Evolutionary conservation across 2,329 filamentous ascomycete species (phyloP).

Genomic region (Aspergillus proliferans): DNA sequence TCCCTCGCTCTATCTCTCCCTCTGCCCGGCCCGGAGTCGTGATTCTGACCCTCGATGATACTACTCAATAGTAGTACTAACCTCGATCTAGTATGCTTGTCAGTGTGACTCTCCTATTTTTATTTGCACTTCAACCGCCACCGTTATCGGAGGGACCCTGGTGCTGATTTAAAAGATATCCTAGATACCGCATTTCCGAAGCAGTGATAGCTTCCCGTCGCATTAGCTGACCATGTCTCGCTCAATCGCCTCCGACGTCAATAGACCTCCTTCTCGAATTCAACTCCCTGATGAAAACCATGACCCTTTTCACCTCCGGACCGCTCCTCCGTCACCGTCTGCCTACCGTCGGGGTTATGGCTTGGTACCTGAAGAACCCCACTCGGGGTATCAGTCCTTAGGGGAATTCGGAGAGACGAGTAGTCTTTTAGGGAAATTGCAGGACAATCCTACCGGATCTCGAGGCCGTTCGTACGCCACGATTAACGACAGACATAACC

Average conservation of each 20-base stretch:
- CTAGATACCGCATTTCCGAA: neutral
- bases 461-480: conserved; percentile 33
- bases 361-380: conserved; percentile 23
- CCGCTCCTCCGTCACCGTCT: conserved; percentile 32
- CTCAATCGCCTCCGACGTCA: conserved; percentile 22
- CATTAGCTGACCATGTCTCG: conserved; percentile 24
- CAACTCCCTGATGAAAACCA: conserved; percentile 5
- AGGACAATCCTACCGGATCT: conserved; percentile 11
- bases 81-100: neutral
- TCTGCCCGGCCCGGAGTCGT: neutral
- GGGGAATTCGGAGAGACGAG: conserved; percentile 31
- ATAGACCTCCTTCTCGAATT: conserved; percentile 10
- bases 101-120: neutral
- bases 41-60: neutral
- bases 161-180: neutral
- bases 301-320: conserved; percentile 12
- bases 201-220: neutral
- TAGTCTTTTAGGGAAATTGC: conserved; percentile 24
- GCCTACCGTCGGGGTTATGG: conserved; percentile 25
- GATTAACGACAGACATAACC: conserved; percentile 29
- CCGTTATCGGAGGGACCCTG: neutral
- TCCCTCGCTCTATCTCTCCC: too few relatives aligned
- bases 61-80: neutral
- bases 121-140: neutral
- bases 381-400: conserved; percentile 26